Evolutionary conservation across 257 asterid genomes (phyloP).

Genomic region (Solanum medicagineum): DNA sequence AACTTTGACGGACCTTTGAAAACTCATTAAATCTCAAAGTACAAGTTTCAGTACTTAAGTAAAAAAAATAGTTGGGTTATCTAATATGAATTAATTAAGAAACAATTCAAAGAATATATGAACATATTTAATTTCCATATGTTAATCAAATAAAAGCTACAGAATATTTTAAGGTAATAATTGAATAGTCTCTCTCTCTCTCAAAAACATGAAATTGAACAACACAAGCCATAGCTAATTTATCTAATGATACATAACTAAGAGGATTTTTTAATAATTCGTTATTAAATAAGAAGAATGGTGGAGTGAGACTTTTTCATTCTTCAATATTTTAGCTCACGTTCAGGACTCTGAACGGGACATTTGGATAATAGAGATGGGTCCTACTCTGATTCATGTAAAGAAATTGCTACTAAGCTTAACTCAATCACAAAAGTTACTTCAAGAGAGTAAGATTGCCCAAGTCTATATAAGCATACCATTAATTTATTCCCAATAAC

Average conservation of each 20-base stretch:
- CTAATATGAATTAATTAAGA: background rate
- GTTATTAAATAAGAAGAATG: background rate
- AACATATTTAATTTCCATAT: background rate
- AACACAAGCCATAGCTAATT: background rate
- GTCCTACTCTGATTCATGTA: background rate
- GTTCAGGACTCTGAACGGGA: no score
- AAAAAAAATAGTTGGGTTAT: background rate
- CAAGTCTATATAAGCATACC: background rate
- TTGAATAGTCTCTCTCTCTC: background rate
- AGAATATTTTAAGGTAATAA: background rate
- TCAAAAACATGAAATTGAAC: background rate
- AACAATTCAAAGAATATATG: background rate
- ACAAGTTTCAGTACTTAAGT: background rate
- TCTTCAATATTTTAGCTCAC: background rate
- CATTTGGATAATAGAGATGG: background rate
- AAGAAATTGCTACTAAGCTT: no score
- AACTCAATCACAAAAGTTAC: background rate
- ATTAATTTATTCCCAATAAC: no score
- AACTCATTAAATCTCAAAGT: background rate
- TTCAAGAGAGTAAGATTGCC: background rate
- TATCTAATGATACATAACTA: background rate
- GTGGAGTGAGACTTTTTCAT: background rate
- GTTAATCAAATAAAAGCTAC: background rate
- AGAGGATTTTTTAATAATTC: background rate
- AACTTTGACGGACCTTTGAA: background rate